Conservation (phyloP, 1,284 basidiomycete genomes). For the Naganishia liquefaciens region DNA sequence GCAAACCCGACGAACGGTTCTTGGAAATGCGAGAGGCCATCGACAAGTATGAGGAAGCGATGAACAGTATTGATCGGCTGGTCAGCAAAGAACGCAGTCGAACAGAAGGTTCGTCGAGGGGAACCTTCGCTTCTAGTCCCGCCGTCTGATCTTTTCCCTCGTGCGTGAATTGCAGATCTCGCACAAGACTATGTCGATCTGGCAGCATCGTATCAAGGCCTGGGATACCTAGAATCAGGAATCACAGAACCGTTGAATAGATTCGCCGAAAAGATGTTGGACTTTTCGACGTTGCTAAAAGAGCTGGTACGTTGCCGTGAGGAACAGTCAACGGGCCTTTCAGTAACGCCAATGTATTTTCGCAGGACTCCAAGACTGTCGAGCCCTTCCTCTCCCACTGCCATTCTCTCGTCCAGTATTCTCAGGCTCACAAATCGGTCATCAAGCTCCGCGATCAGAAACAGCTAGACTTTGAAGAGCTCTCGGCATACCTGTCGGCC, state of each 20-base stretch:
- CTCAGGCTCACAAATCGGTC: slow-evolving; percentile 83
- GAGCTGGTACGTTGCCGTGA: slow-evolving; percentile 64
- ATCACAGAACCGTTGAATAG: slow-evolving; percentile 96
- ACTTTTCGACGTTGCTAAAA: slow-evolving; percentile 82
- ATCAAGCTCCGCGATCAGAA: slow-evolving; percentile 96
- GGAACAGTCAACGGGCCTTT: not conserved
- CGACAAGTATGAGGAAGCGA: slow-evolving; percentile 92
- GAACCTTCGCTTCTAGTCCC: not conserved
- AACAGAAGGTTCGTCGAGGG: slow-evolving; percentile 74
- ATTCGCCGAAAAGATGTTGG: slow-evolving; percentile 90
- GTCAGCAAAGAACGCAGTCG: slow-evolving; percentile 72
- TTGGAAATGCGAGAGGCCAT: slow-evolving; percentile 84
- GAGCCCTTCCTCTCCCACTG: slow-evolving; percentile 86
- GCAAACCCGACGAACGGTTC: slow-evolving; percentile 96
- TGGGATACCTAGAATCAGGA: slow-evolving; percentile 95
- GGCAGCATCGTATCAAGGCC: slow-evolving; percentile 89
- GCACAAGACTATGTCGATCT: slow-evolving; percentile 95
- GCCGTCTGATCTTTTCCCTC: not conserved
- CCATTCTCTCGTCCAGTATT: slow-evolving; percentile 84
- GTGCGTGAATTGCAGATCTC: slow-evolving; percentile 67
- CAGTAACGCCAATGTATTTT: slow-evolving; percentile 1
- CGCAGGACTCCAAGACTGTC: slow-evolving; percentile 75
- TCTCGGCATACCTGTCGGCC: slow-evolving; percentile 89
- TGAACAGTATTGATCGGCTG: slow-evolving; percentile 75
- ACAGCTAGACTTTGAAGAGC: slow-evolving; percentile 96